A percentile compares a stretch with the other conserved stretches of the same genome.
Evolutionary conservation across 1,284 basidiomycete genomes (phyloP).

Genomic region (Puccinia triticina): DNA sequence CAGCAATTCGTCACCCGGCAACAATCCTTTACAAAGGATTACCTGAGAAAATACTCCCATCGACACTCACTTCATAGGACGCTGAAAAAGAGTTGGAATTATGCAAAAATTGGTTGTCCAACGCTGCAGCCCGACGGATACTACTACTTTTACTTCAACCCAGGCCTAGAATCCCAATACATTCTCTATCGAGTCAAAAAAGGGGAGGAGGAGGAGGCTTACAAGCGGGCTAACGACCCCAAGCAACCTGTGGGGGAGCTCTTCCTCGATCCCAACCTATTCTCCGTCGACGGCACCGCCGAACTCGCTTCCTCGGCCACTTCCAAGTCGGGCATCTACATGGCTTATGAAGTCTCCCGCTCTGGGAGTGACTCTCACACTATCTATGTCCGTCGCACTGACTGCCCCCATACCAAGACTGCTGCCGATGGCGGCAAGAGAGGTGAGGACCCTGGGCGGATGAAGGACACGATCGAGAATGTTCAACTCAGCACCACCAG

Average conservation of each 20-base stretch:
- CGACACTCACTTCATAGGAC: slow-evolving; percentile 67
- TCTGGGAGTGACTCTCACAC: slow-evolving; percentile 73
- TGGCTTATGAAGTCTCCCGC: slow-evolving; percentile 66
- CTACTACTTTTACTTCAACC: slow-evolving; percentile 67
- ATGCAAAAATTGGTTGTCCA: slow-evolving; percentile 66
- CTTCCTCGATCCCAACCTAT: slow-evolving; percentile 76
- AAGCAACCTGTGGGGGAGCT: slow-evolving; percentile 66
- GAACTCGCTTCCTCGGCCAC: slow-evolving; percentile 68
- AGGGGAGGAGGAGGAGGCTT: slow-evolving; percentile 63
- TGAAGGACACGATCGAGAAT: slow-evolving; percentile 71
- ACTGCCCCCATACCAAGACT: slow-evolving; percentile 65
- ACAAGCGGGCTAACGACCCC: slow-evolving; percentile 63
- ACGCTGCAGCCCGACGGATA: slow-evolving; percentile 68
- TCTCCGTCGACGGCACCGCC: slow-evolving; percentile 74
- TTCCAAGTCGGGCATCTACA: slow-evolving; percentile 71
- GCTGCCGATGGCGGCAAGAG: slow-evolving; percentile 61
- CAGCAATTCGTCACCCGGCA: slow-evolving; percentile 68
- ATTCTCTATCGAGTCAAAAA: slow-evolving; percentile 71
- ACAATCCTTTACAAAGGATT: slow-evolving; percentile 67
- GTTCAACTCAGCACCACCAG: slow-evolving; percentile 74
- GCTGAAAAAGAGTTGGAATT: slow-evolving; percentile 70
- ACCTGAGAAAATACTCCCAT: slow-evolving; percentile 69
- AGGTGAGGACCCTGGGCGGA: slow-evolving; percentile 65
- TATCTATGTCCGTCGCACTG: slow-evolving; percentile 69
- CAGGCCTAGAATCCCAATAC: slow-evolving; percentile 57